Evolutionary conservation across 495 filamentous ascomycete species (phyloP).

Genomic region (Sporormia fimetaria): DNA sequence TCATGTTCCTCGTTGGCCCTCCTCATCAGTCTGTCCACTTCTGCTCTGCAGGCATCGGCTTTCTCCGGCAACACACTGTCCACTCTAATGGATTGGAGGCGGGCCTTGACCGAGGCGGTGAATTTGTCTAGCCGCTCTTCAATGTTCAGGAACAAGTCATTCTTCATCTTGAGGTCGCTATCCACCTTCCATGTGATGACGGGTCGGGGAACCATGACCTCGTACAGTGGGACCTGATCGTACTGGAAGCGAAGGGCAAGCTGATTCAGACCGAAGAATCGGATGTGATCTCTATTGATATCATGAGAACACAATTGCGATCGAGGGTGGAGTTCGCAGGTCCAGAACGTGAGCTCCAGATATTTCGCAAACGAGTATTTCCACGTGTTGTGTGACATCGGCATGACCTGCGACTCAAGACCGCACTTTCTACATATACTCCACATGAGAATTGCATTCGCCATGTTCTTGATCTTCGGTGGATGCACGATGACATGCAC

Average conservation of each 20-base stretch:
- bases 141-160: slow-evolving; percentile 70
- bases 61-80: slow-evolving; percentile 85
- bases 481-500: slow-evolving; percentile 71
- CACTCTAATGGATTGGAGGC: slow-evolving; percentile 76
- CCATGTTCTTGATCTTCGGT: slow-evolving; percentile 54
- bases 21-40: slow-evolving; percentile 63
- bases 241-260: slow-evolving; percentile 81
- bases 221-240: slow-evolving; percentile 82
- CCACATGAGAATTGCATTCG: slow-evolving; percentile 92
- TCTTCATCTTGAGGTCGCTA: slow-evolving; percentile 79
- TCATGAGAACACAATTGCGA: slow-evolving; percentile 85
- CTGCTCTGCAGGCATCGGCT: slow-evolving; percentile 62
- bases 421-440: slow-evolving; percentile 85
- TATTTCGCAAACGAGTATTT: slow-evolving; percentile 99
- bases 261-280: slow-evolving; percentile 83
- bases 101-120: slow-evolving; percentile 69
- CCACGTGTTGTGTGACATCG: slow-evolving; percentile 94
- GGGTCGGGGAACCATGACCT: slow-evolving; percentile 84
- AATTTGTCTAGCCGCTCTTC: slow-evolving; percentile 75
- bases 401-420: slow-evolving; percentile 75
- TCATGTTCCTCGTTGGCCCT: slow-evolving; percentile 72
- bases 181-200: slow-evolving; percentile 96
- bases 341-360: slow-evolving; percentile 93
- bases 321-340: slow-evolving; percentile 64
- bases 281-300: slow-evolving; percentile 78